Percentiles rank a stretch among this genome's conserved stretches.
phyloP scores from a whole-genome alignment of 75 land plant species.

The Picea sitchensis region DNA sequence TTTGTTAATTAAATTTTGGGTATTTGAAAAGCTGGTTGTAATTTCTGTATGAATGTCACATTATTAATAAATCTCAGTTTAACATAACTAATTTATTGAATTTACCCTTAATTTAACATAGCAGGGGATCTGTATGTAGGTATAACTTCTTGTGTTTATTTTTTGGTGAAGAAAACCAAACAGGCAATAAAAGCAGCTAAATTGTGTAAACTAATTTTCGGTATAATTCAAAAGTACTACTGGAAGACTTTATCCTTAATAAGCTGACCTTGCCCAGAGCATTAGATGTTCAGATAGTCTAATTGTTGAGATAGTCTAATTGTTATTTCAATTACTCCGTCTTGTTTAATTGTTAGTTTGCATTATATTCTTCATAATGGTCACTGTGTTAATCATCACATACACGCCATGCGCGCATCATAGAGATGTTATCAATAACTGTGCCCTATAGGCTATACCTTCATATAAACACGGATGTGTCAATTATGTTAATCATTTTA shows the following conservation, averaged over 20 bases:
- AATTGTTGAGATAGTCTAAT: neutral
- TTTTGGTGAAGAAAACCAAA: neutral
- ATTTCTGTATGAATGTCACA: neutral
- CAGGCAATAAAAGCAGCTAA: neutral
- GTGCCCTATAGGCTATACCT: conserved; percentile 1
- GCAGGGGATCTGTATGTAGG: neutral
- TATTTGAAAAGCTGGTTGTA: neutral
- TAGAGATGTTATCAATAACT: neutral
- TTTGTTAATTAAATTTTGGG: neutral
- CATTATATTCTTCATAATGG: neutral
- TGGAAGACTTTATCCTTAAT: no score
- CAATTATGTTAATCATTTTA: no score
- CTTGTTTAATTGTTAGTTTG: neutral
- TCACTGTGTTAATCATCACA: neutral
- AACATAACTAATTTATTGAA: neutral
- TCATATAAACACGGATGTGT: no score
- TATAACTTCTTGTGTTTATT: neutral
- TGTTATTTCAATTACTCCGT: neutral
- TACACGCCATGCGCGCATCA: neutral
- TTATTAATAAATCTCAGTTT: neutral
- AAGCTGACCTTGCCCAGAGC: no score
- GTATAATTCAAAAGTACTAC: no score
- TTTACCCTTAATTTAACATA: neutral
- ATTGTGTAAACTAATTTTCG: neutral
- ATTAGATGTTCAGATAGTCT: no score